Evolutionary conservation across 2,329 filamentous ascomycete species (phyloP).

Genomic region (Chrysoporthe austroafricana): DNA sequence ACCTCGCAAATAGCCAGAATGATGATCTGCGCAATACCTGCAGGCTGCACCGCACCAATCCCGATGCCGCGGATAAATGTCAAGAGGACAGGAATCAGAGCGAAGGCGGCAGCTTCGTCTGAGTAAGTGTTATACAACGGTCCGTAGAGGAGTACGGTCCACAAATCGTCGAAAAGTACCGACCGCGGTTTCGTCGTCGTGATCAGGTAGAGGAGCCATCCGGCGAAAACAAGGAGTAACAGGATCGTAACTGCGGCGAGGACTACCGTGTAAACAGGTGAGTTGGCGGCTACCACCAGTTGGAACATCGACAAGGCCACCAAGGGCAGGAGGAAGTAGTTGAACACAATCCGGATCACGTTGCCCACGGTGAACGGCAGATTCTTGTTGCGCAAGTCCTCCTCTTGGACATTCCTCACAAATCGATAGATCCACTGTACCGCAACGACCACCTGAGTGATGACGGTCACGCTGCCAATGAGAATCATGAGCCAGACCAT

Average conservation of each 20-base stretch:
- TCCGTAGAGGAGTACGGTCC: conserved; percentile 86
- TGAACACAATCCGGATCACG: conserved; percentile 84
- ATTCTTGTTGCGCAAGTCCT: conserved; percentile 90
- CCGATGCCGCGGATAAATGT: conserved; percentile 86
- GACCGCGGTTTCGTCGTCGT: conserved; percentile 79
- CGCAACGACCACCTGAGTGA: conserved; percentile 78
- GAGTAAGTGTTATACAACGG: conserved; percentile 97
- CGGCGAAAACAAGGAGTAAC: conserved; percentile 71
- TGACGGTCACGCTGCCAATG: conserved; percentile 65
- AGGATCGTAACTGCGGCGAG: conserved; percentile 77
- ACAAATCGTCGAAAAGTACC: conserved; percentile 89
- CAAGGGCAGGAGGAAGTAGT: conserved; percentile 87
- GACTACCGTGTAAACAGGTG: conserved; percentile 71
- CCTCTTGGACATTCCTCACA: conserved; percentile 73
- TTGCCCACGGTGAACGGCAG: conserved; percentile 83
- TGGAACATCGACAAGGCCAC: conserved; percentile 90
- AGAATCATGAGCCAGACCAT: conserved; percentile 87
- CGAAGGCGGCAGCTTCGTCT: conserved; percentile 89
- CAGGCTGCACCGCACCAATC: conserved; percentile 89
- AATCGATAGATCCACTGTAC: conserved; percentile 76
- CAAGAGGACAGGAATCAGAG: conserved; percentile 81
- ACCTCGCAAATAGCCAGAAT: conserved; percentile 94
- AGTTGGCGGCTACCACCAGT: conserved; percentile 72
- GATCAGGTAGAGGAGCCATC: conserved; percentile 82
- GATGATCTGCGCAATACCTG: conserved; percentile 90